Percentiles rank a stretch among this genome's conserved stretches.
Conservation (phyloP, 441 rosid species). For the Populus hybrid region DNA sequence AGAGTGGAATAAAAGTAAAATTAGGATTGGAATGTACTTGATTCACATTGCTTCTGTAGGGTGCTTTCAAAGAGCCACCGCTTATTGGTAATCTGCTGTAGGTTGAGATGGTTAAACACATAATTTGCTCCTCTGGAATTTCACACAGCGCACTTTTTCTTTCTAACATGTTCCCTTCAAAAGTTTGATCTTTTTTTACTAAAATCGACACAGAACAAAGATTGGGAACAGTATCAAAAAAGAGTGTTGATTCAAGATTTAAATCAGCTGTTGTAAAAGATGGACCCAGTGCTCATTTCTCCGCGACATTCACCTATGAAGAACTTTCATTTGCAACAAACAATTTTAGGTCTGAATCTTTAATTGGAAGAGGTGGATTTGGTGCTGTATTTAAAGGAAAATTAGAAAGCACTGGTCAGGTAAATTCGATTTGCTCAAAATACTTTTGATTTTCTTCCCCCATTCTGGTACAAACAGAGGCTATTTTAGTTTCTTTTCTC, state of each 20-base stretch:
- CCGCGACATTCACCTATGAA: conserved; percentile 73
- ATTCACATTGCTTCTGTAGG: too few relatives aligned
- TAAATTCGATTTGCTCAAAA: conserved; percentile 10
- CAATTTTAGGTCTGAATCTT: conserved; percentile 58
- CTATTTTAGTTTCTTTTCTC: too few relatives aligned
- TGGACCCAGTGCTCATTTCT: conserved; percentile 51
- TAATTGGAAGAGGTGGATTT: conserved; percentile 91
- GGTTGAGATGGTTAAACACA: too few relatives aligned
- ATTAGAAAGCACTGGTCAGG: conserved; percentile 80
- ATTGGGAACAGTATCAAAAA: conserved; percentile 4
- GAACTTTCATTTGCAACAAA: conserved; percentile 86
- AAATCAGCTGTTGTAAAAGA: conserved; percentile 37
- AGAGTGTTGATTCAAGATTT: neutral
- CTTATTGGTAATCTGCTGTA: too few relatives aligned
- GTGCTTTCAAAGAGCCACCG: too few relatives aligned
- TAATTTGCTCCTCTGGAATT: too few relatives aligned
- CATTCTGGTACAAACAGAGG: neutral
- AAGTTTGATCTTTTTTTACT: neutral
- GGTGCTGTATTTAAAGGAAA: conserved; percentile 90
- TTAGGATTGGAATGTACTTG: neutral
- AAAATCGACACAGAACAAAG: conserved; percentile 17
- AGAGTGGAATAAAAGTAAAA: neutral
- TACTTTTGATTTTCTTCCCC: neutral
- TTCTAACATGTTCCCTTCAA: too few relatives aligned
- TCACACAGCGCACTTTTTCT: too few relatives aligned